Percentiles rank a stretch among this genome's conserved stretches.
Conservation (phyloP, 2,329 filamentous ascomycete genomes). For the Sarocladium strictum region DNA sequence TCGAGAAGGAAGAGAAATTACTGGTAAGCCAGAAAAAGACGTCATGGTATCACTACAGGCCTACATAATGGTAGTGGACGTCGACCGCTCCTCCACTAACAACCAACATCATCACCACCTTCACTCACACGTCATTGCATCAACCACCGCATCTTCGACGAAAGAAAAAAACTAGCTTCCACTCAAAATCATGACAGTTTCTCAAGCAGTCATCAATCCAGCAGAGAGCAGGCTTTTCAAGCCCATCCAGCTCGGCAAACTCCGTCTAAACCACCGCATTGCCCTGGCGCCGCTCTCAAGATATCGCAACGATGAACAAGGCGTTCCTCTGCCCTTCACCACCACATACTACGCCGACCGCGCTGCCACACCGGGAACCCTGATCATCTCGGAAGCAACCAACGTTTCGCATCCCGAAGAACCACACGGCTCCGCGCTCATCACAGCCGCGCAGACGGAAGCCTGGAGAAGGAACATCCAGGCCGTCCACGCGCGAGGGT, state of each 20-base stretch:
- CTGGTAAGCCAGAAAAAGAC: no score
- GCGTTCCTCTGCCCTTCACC: conserved; percentile 30
- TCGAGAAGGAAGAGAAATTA: no score
- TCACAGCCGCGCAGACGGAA: conserved; percentile 43
- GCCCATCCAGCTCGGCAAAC: conserved; percentile 30
- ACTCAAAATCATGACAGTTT: no score
- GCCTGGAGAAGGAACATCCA: conserved; percentile 55
- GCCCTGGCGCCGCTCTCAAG: conserved; percentile 47
- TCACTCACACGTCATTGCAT: no score
- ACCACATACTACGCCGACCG: conserved; percentile 35
- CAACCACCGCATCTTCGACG: no score
- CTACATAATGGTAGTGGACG: no score
- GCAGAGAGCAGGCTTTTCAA: conserved; percentile 29
- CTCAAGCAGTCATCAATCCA: no score
- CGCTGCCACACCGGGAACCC: conserved; percentile 29
- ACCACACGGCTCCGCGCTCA: conserved; percentile 48
- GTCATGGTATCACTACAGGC: no score
- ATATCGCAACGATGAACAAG: conserved; percentile 39
- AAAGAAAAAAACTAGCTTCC: no score
- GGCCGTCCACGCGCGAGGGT: conserved; percentile 55
- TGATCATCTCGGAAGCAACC: conserved; percentile 42
- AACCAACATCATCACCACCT: no score
- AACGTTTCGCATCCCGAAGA: conserved; percentile 27
- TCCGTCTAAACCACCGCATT: conserved; percentile 44
- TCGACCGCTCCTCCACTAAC: no score